Evolutionary conservation across 257 asterid species (phyloP).

Genomic region (Primulina tabacum): DNA sequence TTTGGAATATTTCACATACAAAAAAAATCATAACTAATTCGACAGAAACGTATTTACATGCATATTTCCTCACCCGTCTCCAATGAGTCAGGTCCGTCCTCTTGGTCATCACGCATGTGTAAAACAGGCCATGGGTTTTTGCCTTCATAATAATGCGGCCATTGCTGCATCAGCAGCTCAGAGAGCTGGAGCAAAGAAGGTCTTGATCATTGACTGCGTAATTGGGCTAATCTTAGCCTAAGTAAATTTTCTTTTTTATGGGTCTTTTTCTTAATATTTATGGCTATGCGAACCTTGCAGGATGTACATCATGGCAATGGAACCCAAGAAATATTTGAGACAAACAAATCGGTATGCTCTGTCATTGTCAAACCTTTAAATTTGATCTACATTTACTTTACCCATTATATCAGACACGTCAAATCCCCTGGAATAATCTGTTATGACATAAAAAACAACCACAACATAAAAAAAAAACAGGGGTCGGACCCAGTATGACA

Average conservation of each 20-base stretch:
- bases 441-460: too few relatives aligned
- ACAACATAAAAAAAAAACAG: too few relatives aligned
- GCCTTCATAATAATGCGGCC: constrained; percentile 99
- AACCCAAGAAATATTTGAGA: constrained; percentile 94
- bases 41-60: constrained; percentile 14
- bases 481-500: too few relatives aligned
- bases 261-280: constrained; percentile 23
- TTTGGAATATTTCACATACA: constrained; percentile 15
- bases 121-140: constrained; percentile 94
- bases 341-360: constrained; percentile 71
- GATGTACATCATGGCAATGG: constrained; percentile 99
- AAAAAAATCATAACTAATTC: constrained; percentile 17
- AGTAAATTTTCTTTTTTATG: constrained; percentile 14
- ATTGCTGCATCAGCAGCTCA: constrained; percentile 92
- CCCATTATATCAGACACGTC: too few relatives aligned
- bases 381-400: constrained; percentile 14
- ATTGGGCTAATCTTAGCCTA: constrained; percentile 21
- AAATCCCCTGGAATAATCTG: too few relatives aligned
- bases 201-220: constrained; percentile 97
- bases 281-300: constrained; percentile 40
- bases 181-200: constrained; percentile 89
- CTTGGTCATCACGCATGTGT: constrained; percentile 99
- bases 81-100: constrained; percentile 81
- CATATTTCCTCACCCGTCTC: constrained; percentile 26
- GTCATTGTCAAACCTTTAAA: constrained; percentile 13